Conservation (phyloP, 148 eudicot genomes). For the Rhododendron ferrugineum region DNA sequence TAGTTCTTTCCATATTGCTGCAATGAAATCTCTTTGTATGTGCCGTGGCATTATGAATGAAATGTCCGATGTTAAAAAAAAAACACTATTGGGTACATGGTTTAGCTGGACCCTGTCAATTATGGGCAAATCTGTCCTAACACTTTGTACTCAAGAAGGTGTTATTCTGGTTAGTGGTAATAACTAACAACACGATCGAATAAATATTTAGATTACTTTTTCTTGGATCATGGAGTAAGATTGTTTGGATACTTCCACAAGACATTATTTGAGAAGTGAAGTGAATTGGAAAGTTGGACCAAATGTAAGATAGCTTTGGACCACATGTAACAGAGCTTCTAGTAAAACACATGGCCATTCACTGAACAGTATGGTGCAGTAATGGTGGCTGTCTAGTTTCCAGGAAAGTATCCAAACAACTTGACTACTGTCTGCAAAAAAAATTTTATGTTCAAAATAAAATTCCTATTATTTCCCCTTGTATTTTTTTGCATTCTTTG, state of each 20-base stretch:
- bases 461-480: neutral
- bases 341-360: neutral
- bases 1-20: neutral
- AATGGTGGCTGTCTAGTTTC: neutral
- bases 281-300: neutral
- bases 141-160: neutral
- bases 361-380: neutral
- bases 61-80: neutral
- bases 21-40: neutral
- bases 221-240: neutral
- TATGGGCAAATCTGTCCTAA: neutral
- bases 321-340: neutral
- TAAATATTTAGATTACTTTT: neutral
- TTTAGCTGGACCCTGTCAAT: neutral
- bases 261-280: neutral
- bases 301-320: neutral
- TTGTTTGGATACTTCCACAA: neutral
- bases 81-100: neutral
- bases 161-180: too few relatives aligned
- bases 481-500: neutral
- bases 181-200: neutral
- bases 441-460: neutral
- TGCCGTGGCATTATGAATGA: neutral
- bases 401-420: neutral
- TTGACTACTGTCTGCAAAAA: neutral